phyloP scores from a whole-genome alignment of 192 early-diverging fungal genomes.

The Spizellomyces sp. region DNA sequence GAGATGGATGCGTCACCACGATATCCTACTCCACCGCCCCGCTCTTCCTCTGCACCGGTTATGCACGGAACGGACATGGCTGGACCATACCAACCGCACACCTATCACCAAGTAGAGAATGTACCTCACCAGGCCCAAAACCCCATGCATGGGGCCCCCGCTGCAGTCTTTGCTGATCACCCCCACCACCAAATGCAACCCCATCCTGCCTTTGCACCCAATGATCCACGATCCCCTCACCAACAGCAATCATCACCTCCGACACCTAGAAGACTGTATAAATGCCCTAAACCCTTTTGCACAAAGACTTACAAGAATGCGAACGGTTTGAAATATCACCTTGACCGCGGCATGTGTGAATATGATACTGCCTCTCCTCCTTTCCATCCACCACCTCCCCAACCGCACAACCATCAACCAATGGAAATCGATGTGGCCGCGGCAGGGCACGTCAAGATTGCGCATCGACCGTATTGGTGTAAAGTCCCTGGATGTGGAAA shows the following conservation, averaged over 20 bases:
- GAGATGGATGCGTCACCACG: neutral
- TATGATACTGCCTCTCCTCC: constrained; percentile 4
- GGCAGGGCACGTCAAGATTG: constrained; percentile 28
- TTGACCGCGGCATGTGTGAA: constrained; percentile 68
- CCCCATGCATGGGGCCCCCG: neutral
- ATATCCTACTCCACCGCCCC: neutral
- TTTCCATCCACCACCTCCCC: neutral
- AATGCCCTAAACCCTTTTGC: constrained; percentile 32
- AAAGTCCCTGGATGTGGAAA: constrained; percentile 25
- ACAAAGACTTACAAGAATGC: constrained; percentile 88
- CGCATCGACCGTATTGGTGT: constrained; percentile 43
- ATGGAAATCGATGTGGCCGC: constrained; percentile 81
- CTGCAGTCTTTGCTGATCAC: neutral
- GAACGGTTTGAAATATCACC: constrained; percentile 95
- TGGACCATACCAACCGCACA: too few relatives aligned
- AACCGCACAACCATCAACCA: neutral
- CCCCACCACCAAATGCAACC: neutral
- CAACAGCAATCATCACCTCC: constrained; percentile 1
- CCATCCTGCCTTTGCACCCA: neutral
- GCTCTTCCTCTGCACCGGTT: neutral
- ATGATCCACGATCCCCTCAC: neutral
- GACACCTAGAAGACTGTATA: constrained; percentile 16
- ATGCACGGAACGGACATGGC: neutral
- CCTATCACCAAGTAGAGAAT: neutral
- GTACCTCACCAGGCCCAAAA: neutral